Percentiles rank a stretch among this genome's conserved stretches.
Evolutionary conservation across 106 monocot species (phyloP).

Genomic region (Xerophyta viscosa): DNA sequence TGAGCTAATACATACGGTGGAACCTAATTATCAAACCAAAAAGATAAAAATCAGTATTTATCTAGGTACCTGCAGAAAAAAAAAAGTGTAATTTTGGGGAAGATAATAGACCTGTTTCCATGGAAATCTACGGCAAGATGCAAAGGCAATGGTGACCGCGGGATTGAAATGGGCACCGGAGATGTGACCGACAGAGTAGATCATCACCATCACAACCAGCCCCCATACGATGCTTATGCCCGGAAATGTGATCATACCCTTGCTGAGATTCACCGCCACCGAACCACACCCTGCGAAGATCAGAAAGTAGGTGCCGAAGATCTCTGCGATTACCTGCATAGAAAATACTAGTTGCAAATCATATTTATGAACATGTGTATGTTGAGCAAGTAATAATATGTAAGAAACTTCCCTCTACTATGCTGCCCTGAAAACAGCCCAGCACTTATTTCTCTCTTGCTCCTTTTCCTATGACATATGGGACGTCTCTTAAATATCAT

Average conservation of each 20-base stretch:
- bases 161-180: conserved; percentile 90
- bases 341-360: background rate
- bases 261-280: conserved; percentile 50
- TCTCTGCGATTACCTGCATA: conserved; percentile 57
- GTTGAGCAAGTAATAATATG: background rate
- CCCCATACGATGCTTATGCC: conserved; percentile 75
- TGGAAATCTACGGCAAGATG: conserved; percentile 55
- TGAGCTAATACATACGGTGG: conserved; percentile 51
- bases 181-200: conserved; percentile 83
- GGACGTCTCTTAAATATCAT: too few relatives aligned
- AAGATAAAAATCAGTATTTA: too few relatives aligned
- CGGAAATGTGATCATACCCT: conserved; percentile 60
- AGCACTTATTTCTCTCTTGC: too few relatives aligned
- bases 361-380: background rate
- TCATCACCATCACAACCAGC: conserved; percentile 61
- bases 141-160: conserved; percentile 72
- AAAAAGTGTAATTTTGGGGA: background rate
- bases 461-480: too few relatives aligned
- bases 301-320: conserved; percentile 70
- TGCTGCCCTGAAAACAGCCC: too few relatives aligned
- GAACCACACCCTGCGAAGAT: conserved; percentile 76
- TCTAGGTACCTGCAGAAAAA: too few relatives aligned
- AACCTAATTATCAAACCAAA: too few relatives aligned
- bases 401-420: too few relatives aligned
- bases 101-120: conserved; percentile 50